Percentiles rank a stretch among this genome's conserved stretches.
phyloP scores from a whole-genome alignment of 2,329 filamentous ascomycete genomes.

The Epichloe sibirici region DNA sequence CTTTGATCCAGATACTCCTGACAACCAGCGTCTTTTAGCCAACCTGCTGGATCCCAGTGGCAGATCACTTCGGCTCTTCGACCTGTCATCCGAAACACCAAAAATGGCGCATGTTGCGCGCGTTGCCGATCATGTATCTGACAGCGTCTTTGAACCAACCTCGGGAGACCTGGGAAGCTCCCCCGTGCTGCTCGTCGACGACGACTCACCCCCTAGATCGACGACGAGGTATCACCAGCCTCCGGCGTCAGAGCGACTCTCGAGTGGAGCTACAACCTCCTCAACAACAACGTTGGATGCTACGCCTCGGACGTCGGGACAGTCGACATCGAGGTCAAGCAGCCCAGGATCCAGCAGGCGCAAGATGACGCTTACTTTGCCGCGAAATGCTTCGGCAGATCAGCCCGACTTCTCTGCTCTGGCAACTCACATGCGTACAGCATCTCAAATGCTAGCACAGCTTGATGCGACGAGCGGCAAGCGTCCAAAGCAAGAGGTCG shows the following conservation, averaged over 20 bases:
- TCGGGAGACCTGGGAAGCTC: slow-evolving; percentile 69
- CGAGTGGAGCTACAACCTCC: slow-evolving; percentile 48
- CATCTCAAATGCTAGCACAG: slow-evolving; percentile 77
- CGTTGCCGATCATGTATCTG: slow-evolving; percentile 34
- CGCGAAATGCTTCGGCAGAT: slow-evolving; percentile 44
- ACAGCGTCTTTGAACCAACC: slow-evolving; percentile 76
- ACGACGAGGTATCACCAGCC: slow-evolving; percentile 17
- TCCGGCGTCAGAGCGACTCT: slow-evolving; percentile 38
- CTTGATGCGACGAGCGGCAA: slow-evolving; percentile 71
- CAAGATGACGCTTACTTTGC: slow-evolving; percentile 47
- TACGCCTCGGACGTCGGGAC: slow-evolving; percentile 58
- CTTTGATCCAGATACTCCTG: slow-evolving; percentile 62
- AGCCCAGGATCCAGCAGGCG: slow-evolving; percentile 48
- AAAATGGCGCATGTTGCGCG: slow-evolving; percentile 31
- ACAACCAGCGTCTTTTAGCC: slow-evolving; percentile 55
- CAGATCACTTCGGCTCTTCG: slow-evolving; percentile 49
- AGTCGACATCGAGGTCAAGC: slow-evolving; percentile 53
- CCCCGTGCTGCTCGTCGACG: slow-evolving; percentile 49
- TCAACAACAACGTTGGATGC: slow-evolving; percentile 47
- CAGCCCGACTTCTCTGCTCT: slow-evolving; percentile 73
- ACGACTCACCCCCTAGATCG: slow-evolving; percentile 25
- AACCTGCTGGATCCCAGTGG: slow-evolving; percentile 46
- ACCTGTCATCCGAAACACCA: slow-evolving; percentile 54
- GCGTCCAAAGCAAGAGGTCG: slow-evolving; percentile 67
- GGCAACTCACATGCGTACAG: slow-evolving; percentile 78